Evolutionary conservation across 441 rosid genomes (phyloP), one percentile per base, ranked within the genome.

Genomic region (Eruca vesicaria): DNA sequence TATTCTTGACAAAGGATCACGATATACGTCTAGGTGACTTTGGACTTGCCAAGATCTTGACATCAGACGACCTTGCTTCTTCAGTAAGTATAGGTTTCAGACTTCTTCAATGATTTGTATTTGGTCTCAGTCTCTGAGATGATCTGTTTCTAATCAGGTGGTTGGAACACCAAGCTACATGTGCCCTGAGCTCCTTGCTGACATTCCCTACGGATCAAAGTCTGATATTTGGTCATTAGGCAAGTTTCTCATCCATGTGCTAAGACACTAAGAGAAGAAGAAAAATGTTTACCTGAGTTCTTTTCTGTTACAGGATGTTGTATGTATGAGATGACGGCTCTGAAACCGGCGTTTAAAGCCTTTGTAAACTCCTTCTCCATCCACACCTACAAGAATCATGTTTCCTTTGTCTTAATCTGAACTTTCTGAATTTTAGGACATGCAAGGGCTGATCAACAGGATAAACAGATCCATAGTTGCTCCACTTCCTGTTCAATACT

Each of bases 111-210:
- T 50, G n/a, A n/a, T n/a, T n/a, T n/a, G n/a, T n/a, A n/a, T n/a
- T n/a, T n/a, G 63, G 31, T 15, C 19, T 78, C 29, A 26, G 33
- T 36, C 79, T 45, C 58, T 11, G 61, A 63, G 7, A 20, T 63
- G 32, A 63, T 62, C 68, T n/a, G n/a, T 72, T 31, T 76, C n/a
- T 73, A 33, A 81, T 52, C 81, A 94, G 99, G 99, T 94, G 48
- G 99, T 94, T 71, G 99, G 99, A 77, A 94, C 99, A 38, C 99
- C 99, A 10, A 94, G 97, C 84, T 94, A 92, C 79, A 94, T 94
- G 99, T 94, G 99, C 77, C 98, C 98, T 10, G 99, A 94, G 87
- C 98, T 94, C 75, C 97, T 94, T 71, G 98, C 98, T 77, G 99
- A 94, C 77, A 90, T 94, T 76, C 99, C 99, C 11, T 94, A 94